phyloP scores from a whole-genome alignment of 1,284 basidiomycete genomes.

The Boletus calvinii region DNA sequence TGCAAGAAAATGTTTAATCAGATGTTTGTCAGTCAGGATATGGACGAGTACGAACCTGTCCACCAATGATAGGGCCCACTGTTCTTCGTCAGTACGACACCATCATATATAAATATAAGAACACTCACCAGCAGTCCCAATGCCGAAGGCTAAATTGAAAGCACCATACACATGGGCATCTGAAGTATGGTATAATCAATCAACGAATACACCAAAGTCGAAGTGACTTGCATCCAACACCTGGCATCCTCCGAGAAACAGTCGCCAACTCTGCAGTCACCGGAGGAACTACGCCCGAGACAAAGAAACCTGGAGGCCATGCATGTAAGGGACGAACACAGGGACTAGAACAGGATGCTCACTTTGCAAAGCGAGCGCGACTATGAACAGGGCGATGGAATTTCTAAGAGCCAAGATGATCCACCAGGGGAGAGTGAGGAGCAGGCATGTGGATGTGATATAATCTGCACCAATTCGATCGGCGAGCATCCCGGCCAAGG shows the following conservation, averaged over 20 bases:
- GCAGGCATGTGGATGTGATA: slow-evolving; percentile 49
- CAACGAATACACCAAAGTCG: background rate
- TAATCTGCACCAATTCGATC: slow-evolving; percentile 65
- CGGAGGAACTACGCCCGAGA: slow-evolving; percentile 55
- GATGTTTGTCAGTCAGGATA: background rate
- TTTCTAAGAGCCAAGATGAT: slow-evolving; percentile 52
- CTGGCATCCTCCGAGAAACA: slow-evolving; percentile 52
- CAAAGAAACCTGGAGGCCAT: slow-evolving; percentile 52
- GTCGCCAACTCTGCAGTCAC: slow-evolving; percentile 63
- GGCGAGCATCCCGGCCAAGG: slow-evolving; percentile 58
- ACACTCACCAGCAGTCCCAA: slow-evolving; percentile 52
- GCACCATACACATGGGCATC: slow-evolving; percentile 65
- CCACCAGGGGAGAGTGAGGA: slow-evolving; percentile 68
- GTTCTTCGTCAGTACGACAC: slow-evolving; percentile 10
- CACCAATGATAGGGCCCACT: slow-evolving; percentile 70
- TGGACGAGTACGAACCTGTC: slow-evolving; percentile 46
- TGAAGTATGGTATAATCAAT: slow-evolving; percentile 22
- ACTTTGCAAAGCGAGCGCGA: slow-evolving; percentile 59
- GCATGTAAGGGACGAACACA: slow-evolving; percentile 4
- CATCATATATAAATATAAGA: background rate
- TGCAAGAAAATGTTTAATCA: slow-evolving; percentile 27
- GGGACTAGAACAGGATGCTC: slow-evolving; percentile 20
- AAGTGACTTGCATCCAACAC: slow-evolving; percentile 62
- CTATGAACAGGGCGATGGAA: slow-evolving; percentile 60
- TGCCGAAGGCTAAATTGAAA: slow-evolving; percentile 67